Percentiles rank a stretch among this genome's conserved stretches.
These are phyloP conservation scores for Pseudonitzschia delicatissima DNA, from an alignment of 108 stramenopile genomes.

Conservation along the genomic window DNA sequence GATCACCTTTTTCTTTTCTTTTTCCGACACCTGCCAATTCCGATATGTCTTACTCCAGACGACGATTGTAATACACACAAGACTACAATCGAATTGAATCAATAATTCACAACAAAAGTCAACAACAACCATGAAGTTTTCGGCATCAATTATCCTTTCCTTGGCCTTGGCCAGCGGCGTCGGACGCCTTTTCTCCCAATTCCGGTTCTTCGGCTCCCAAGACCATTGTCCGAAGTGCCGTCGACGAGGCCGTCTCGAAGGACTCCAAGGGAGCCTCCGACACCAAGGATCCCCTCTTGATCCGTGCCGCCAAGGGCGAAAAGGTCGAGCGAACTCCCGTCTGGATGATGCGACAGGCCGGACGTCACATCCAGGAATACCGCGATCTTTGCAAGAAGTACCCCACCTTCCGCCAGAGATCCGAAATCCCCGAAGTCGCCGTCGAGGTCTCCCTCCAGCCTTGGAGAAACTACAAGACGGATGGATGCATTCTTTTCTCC, in stretches of 20 bases:
- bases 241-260: constrained; percentile 29
- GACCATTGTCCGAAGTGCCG: constrained; percentile 25
- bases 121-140: constrained; percentile 29
- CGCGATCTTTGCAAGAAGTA: constrained; percentile 95
- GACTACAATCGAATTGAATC: too few species aligned
- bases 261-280: neutral
- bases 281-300: constrained; percentile 73
- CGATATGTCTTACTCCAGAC: too few species aligned
- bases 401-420: constrained; percentile 92
- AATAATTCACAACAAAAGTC: neutral
- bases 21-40: too few species aligned
- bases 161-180: constrained; percentile 1
- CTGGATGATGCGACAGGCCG: constrained; percentile 99
- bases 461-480: constrained; percentile 92
- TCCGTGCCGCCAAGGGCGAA: constrained; percentile 97
- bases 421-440: constrained; percentile 96
- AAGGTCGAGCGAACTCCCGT: constrained; percentile 94
- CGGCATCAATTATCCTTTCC: constrained; percentile 14
- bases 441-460: constrained; percentile 97
- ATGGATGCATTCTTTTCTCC: constrained; percentile 97
- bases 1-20: neutral
- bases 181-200: constrained; percentile 28
- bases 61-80: too few species aligned
- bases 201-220: constrained; percentile 13
- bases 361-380: constrained; percentile 96